phyloP scores from a whole-genome alignment of 768 basidiomycete genomes.

The Dioszegia crocea region DNA sequence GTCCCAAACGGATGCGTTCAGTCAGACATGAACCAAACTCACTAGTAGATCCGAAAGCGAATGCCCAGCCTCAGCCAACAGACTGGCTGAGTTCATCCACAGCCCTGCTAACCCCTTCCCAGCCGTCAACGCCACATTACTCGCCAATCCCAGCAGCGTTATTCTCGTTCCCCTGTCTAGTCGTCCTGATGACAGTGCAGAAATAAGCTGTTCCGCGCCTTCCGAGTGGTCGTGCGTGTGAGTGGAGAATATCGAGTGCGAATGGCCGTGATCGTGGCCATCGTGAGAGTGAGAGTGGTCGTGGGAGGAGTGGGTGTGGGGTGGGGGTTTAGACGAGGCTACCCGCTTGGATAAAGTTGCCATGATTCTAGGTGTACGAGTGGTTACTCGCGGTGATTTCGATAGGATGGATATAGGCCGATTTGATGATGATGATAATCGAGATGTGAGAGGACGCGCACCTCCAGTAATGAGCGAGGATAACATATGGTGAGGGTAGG shows the following conservation, averaged over 20 bases:
- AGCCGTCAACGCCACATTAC: conserved; percentile 75
- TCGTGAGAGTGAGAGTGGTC: conserved; percentile 8
- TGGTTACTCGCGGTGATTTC: too few relatives aligned
- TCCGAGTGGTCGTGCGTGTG: conserved; percentile 46
- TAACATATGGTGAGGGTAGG: too few relatives aligned
- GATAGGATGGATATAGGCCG: too few relatives aligned
- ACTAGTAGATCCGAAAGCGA: conserved; percentile 42
- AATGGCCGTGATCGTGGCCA: conserved; percentile 20
- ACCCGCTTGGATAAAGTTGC: not conserved
- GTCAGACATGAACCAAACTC: too few relatives aligned
- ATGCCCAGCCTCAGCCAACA: conserved; percentile 92
- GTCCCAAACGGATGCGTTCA: too few relatives aligned
- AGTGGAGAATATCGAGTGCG: conserved; percentile 33
- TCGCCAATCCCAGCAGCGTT: conserved; percentile 57
- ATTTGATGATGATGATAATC: too few relatives aligned
- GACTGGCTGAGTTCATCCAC: conserved; percentile 77
- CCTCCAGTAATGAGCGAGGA: too few relatives aligned
- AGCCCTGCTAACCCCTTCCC: conserved; percentile 85
- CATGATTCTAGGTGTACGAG: too few relatives aligned
- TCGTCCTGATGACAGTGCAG: conserved; percentile 30
- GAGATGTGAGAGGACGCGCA: too few relatives aligned
- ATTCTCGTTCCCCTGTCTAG: conserved; percentile 47
- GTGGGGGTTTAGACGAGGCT: not conserved
- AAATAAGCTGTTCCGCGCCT: conserved; percentile 46
- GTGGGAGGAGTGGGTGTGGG: not conserved